Conservation (phyloP, 2,329 filamentous ascomycete species). For the Botrytis squamosa region DNA sequence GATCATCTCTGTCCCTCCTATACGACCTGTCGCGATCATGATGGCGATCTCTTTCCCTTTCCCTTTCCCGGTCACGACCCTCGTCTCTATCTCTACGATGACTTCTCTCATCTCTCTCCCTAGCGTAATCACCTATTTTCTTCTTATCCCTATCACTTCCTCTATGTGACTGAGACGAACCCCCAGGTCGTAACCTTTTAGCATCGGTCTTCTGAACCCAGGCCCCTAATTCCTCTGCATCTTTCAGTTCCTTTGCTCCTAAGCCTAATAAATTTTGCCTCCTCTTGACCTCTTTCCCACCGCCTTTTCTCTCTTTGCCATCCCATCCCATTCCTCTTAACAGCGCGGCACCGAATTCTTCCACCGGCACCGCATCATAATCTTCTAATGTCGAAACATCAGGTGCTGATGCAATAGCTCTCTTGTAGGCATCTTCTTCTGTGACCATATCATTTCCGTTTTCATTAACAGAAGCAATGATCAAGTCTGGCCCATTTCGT, state of each 20-base stretch:
- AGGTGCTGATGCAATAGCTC: slow-evolving; percentile 70
- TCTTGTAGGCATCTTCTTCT: slow-evolving; percentile 68
- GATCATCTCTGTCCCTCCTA: slow-evolving; percentile 34
- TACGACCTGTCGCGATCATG: slow-evolving; percentile 25
- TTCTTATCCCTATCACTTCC: slow-evolving; percentile 42
- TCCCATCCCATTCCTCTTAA: slow-evolving; percentile 97
- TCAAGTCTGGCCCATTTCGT: slow-evolving; percentile 47
- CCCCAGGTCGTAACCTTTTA: slow-evolving; percentile 46
- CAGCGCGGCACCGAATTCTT: slow-evolving; percentile 89
- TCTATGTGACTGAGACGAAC: slow-evolving; percentile 27
- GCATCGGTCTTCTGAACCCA: slow-evolving; percentile 72
- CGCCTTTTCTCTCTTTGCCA: slow-evolving; percentile 54
- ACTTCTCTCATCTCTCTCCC: slow-evolving; percentile 44
- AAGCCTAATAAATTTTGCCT: slow-evolving; percentile 82
- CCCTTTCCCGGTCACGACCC: slow-evolving; percentile 37
- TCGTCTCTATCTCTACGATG: slow-evolving; percentile 38
- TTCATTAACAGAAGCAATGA: slow-evolving; percentile 47
- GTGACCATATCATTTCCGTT: slow-evolving; percentile 40
- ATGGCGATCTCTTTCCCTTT: slow-evolving; percentile 25
- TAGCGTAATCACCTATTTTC: slow-evolving; percentile 43
- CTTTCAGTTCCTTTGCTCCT: slow-evolving; percentile 78
- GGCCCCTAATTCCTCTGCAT: slow-evolving; percentile 69
- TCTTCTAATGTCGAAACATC: slow-evolving; percentile 76
- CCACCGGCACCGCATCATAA: slow-evolving; percentile 86
- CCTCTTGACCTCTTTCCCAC: slow-evolving; percentile 64